Conservation (phyloP, 1,284 basidiomycete genomes). For the Hemileia vastatrix region DNA sequence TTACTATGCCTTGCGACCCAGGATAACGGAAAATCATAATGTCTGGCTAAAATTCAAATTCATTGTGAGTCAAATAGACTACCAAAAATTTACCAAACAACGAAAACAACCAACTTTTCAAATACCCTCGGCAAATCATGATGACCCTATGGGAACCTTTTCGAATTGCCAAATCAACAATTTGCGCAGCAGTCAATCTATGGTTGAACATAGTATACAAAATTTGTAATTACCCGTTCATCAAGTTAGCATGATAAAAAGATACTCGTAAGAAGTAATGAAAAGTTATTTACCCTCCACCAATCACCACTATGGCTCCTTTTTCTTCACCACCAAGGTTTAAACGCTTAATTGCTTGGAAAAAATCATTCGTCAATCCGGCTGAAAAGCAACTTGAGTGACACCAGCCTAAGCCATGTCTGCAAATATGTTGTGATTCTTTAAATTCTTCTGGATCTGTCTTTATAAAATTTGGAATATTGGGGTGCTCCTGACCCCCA, state of each 20-base stretch:
- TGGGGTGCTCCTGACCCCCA: constrained; percentile 17
- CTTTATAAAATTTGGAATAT: constrained; percentile 8
- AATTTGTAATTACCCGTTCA: background rate
- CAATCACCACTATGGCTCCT: constrained; percentile 17
- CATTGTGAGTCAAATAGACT: background rate
- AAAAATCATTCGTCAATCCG: constrained; percentile 17
- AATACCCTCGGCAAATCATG: constrained; percentile 19
- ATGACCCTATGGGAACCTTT: constrained; percentile 16
- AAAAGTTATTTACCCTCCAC: constrained; percentile 18
- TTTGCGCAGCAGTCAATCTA: constrained; percentile 21
- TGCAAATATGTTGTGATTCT: constrained; percentile 4
- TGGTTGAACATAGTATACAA: background rate
- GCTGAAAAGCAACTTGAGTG: constrained; percentile 19
- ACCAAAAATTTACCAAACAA: too few relatives aligned
- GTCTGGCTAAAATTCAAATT: constrained; percentile 2
- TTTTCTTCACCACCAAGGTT: too few relatives aligned
- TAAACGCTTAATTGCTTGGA: too few relatives aligned
- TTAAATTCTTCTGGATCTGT: background rate
- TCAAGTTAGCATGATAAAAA: background rate
- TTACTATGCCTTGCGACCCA: constrained; percentile 23
- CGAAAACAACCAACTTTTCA: constrained; percentile 19
- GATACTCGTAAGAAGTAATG: background rate
- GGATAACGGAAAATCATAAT: constrained; percentile 22
- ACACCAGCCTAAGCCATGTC: constrained; percentile 20
- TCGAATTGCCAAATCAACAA: constrained; percentile 18